These are phyloP conservation scores for Salpingoeca rosetta DNA, from an alignment of 78 protist species.

Conservation along the genomic window DNA sequence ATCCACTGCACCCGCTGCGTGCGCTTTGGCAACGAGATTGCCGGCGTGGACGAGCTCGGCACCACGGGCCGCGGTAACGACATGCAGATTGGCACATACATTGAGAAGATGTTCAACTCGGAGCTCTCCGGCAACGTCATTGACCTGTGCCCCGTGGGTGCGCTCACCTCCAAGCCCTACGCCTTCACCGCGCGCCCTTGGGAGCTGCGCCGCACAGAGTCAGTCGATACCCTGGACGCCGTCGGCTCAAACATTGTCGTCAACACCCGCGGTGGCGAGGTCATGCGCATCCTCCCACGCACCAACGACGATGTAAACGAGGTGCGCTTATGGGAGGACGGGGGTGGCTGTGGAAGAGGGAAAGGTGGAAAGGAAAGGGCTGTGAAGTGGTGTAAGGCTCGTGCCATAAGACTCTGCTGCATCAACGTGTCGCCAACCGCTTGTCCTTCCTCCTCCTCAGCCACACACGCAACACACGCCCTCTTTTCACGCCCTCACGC, in stretches of 20 bases:
- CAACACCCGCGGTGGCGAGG: constrained; percentile 38
- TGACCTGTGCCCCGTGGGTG: constrained; percentile 82
- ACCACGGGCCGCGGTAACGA: constrained; percentile 69
- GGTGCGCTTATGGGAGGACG: no score
- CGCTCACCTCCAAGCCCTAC: constrained; percentile 58
- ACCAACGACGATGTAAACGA: constrained; percentile 43
- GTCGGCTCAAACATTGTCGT: constrained; percentile 28
- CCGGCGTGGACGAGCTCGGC: constrained; percentile 54
- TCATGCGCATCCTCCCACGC: constrained; percentile 51
- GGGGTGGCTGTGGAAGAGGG: no score
- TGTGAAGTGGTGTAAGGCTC: no score
- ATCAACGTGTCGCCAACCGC: no score
- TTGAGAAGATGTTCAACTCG: constrained; percentile 22
- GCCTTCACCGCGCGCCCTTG: constrained; percentile 64
- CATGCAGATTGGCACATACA: constrained; percentile 65
- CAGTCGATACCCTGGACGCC: constrained; percentile 57
- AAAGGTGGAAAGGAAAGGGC: no score
- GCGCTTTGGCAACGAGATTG: constrained; percentile 58
- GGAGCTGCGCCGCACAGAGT: constrained; percentile 47
- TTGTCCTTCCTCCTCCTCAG: no score
- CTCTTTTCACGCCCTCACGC: no score
- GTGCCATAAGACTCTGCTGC: no score
- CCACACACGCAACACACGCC: no score
- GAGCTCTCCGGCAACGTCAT: constrained; percentile 62
- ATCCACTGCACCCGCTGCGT: constrained; percentile 79